Conservation (phyloP, 192 early-diverging fungal genomes). For the Coemansia reversa region DNA sequence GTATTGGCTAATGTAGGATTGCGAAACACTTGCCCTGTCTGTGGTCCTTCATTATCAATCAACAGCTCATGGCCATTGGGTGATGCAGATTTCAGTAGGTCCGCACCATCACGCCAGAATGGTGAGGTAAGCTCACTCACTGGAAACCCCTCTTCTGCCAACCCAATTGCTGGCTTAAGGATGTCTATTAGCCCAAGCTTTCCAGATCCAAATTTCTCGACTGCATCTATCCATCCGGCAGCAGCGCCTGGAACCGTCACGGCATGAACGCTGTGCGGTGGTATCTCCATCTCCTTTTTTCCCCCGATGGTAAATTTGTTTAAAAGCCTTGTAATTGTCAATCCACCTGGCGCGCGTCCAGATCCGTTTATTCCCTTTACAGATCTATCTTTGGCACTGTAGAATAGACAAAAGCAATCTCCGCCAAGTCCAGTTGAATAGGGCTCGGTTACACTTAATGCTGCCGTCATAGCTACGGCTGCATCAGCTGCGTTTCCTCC, state of each 20-base stretch:
- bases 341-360: slow-evolving; percentile 57
- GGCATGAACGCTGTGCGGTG: slow-evolving; percentile 45
- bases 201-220: slow-evolving; percentile 64
- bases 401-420: slow-evolving; percentile 78
- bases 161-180: slow-evolving; percentile 65
- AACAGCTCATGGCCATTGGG: slow-evolving; percentile 53
- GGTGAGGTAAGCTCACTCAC: slow-evolving; percentile 57
- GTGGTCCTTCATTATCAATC: slow-evolving; percentile 55
- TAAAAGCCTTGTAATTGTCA: slow-evolving; percentile 57
- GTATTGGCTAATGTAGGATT: slow-evolving; percentile 58
- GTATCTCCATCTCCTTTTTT: slow-evolving; percentile 18
- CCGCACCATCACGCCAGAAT: slow-evolving; percentile 35
- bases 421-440: slow-evolving; percentile 75
- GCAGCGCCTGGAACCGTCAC: slow-evolving; percentile 77
- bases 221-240: slow-evolving; percentile 69
- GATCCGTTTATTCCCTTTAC: slow-evolving; percentile 65
- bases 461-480: slow-evolving; percentile 68
- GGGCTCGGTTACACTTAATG: slow-evolving; percentile 70
- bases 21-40: slow-evolving; percentile 62
- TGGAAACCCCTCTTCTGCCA: slow-evolving; percentile 68
- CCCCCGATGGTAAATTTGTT: slow-evolving; percentile 23
- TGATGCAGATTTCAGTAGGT: slow-evolving; percentile 14
- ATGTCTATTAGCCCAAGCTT: slow-evolving; percentile 58
- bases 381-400: slow-evolving; percentile 58
- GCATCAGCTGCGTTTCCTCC: slow-evolving; percentile 81